A percentile compares a stretch with the other conserved stretches of the same genome.
Conservation (phyloP, 225 moss, liverwort and hornwort genomes). For the Pleurozium schreberi region DNA sequence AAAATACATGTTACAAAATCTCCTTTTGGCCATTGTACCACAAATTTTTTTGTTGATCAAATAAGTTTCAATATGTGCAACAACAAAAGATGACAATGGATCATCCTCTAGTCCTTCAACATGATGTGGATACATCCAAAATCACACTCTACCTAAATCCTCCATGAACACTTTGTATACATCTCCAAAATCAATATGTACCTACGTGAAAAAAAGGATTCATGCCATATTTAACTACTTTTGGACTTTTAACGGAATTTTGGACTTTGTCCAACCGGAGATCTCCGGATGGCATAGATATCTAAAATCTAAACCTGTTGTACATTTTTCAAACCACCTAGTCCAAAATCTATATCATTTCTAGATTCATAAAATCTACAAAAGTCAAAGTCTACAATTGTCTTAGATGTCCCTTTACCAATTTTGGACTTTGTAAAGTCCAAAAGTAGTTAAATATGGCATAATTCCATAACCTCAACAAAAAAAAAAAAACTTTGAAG, state of each 20-base stretch:
- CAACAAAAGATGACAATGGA: neutral
- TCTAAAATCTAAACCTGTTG: too few species aligned
- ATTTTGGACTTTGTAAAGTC: too few species aligned
- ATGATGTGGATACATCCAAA: neutral
- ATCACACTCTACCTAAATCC: neutral
- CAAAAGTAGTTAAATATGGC: too few species aligned
- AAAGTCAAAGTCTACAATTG: too few species aligned
- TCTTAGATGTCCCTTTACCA: too few species aligned
- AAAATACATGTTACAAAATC: neutral
- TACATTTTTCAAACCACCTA: too few species aligned
- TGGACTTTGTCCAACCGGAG: too few species aligned
- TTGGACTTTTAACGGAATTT: too few species aligned
- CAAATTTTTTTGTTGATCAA: rapidly evolving
- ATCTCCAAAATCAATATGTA: neutral
- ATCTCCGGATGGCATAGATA: too few species aligned
- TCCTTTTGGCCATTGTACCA: neutral
- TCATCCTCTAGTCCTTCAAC: neutral
- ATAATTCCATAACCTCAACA: neutral
- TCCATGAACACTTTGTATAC: neutral
- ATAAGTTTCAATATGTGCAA: neutral
- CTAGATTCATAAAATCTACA: too few species aligned
- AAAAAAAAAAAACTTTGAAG: neutral
- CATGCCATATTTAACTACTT: too few species aligned
- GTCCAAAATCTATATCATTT: too few species aligned
- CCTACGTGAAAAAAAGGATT: rapidly evolving